Evolutionary conservation across 345 rosid species (phyloP).

Genomic region (Isatis tinctoria): DNA sequence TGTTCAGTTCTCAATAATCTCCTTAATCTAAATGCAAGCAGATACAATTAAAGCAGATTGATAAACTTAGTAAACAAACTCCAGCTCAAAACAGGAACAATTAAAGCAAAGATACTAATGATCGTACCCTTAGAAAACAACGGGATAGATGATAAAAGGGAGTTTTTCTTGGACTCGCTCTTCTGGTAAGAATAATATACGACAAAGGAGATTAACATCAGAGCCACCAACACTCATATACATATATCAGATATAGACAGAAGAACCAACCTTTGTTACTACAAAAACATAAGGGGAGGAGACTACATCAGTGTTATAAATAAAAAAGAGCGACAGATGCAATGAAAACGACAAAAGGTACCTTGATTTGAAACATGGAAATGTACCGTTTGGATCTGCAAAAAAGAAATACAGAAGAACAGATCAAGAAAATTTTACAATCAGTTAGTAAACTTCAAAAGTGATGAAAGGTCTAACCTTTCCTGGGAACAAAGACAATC

Average conservation of each 20-base stretch:
- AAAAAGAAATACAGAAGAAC: not conserved
- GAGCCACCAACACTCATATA: constrained; percentile 41
- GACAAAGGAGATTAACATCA: constrained; percentile 40
- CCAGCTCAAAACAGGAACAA: not conserved
- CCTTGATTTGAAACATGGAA: constrained; percentile 54
- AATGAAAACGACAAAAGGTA: constrained; percentile 10
- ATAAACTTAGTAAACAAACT: not conserved
- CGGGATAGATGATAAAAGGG: constrained; percentile 24
- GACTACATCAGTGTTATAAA: not conserved
- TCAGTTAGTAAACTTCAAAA: no score
- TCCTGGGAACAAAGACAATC: no score
- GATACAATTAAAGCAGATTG: constrained; percentile 7
- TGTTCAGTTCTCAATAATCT: no score
- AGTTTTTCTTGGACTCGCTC: constrained; percentile 40
- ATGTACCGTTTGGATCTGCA: constrained; percentile 58
- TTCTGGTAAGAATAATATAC: constrained; percentile 47
- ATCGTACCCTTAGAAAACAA: constrained; percentile 32
- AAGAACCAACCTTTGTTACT: constrained; percentile 53
- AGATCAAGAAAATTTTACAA: not conserved
- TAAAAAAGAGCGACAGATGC: not conserved
- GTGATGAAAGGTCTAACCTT: no score
- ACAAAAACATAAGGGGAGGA: constrained; percentile 35
- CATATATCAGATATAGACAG: constrained; percentile 31
- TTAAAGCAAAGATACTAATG: not conserved
- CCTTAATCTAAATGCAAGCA: no score